Base-by-base conservation (phyloP, 2,329 filamentous ascomycete genomes). In the Phyllosticta paracitricarpa region DNA sequence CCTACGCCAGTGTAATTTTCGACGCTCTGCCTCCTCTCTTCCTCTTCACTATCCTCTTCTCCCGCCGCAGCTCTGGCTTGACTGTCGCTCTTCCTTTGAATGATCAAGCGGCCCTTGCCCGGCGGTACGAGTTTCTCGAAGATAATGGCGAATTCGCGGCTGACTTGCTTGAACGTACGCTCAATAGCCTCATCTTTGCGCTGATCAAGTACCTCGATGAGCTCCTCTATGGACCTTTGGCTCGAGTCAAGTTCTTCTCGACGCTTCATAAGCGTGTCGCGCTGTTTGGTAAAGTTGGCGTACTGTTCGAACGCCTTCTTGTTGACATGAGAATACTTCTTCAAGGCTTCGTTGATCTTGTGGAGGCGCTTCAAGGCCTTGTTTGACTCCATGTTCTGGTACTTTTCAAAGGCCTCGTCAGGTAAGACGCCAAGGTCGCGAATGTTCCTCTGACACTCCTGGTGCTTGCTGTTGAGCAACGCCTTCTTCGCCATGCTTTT, bases 271-370 rank as follows among this genome's bases (percentile, higher is more conserved):
- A 99, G 81, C 24, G 88, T 88, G 64, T 96, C 92, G 62, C 95
- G 88, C 75, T 97, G 91, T 57, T 87, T 89, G 7, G 93, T 97
- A 73, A 97, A 99, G 77, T 87, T 96, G 77, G 93, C 95, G 79
- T 97, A 99, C 74, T 99, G 94, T 76, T 99, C 95, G 71, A 97
- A 96, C 0, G 94, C 94, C 77, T 99, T 97, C 78, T 97, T 99
- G 83, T 99, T 99, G 77, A 99, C 92, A 69, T 97, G 91, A 61
- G 91, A 91, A 77, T 94, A 97, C 73, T 97, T 96, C 78, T 97
- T 97, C 60, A 97, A 81, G 0, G 89, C 86, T 68, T 96, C 90
- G 65, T 96, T 95, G 69, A 93, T 91, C 70, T 92, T 95, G 76
- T 94, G 91, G 25, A 97, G 84, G 61, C 87, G 86, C 69, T 82